Evolutionary conservation across 371 early-diverging fungal species (phyloP), one percentile per base, ranked within the genome.

Genomic region (Coemansia sp.): DNA sequence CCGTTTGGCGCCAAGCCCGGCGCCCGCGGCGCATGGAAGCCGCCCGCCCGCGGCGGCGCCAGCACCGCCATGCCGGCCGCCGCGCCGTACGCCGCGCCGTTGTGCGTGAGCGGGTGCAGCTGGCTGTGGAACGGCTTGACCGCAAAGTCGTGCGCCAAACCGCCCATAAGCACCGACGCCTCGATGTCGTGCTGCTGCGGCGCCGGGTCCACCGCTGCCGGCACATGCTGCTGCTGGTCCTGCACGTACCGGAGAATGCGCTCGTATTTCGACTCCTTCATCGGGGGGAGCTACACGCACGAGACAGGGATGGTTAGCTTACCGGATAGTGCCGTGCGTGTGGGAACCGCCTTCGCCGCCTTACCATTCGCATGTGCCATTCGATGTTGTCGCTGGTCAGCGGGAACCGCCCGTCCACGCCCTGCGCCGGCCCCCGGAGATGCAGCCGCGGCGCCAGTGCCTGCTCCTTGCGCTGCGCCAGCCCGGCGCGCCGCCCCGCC

Each of bases 201-300:
- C 43, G 39, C 53, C 0, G 57, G 51, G 36, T 66, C 72, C 8
- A 66, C 72, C 1, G 54, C 63, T 9, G 67, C 64, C 4, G 69
- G 54, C 5, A 74, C 63, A 42, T 68, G 56, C 59, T 74, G 74
- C 56, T 74, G 77, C 69, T 77, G 77, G 63, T 55, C 64, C 51
- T 66, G 58, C 5, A 77, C 72, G 36, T 77, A 77, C 26, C 69
- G 63, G 16, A 77, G 40, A 41, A 77, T 72, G 38, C 77, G 52
- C 35, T 72, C 77, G 57, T 69, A 77, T 35, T 77, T 77, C 36
- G 77, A 74, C 58, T 77, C 77, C 50, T 77, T 77, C 53, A 77
- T 64, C 10, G 77, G 69, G 10, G 74, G 76, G 20, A 69, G 43
- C 74, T 74, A 74, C 68, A 64, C 14, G n/a, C n/a, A n/a, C n/a